A percentile compares a stretch with the other conserved stretches of the same genome.
These are phyloP conservation scores for Vaccinium vitisidaea DNA, from an alignment of 148 eudicot genomes.

Conservation along the genomic window DNA sequence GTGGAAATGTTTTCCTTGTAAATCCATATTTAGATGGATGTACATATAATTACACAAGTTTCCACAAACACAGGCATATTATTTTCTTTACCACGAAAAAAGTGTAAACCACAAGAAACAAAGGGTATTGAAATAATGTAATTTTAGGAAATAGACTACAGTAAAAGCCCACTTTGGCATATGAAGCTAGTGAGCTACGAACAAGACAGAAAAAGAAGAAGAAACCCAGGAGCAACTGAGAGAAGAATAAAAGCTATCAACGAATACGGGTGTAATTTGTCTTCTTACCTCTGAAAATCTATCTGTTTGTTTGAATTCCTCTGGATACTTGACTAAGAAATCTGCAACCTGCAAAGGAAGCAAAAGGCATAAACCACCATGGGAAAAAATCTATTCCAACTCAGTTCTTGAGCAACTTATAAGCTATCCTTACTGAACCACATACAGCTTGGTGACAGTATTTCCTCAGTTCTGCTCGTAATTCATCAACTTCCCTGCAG, in stretches of 20 bases:
- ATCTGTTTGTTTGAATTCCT: constrained; percentile 22
- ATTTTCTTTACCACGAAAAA: neutral
- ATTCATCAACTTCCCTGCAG: constrained; percentile 41
- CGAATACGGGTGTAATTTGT: neutral
- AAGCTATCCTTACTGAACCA: constrained; percentile 24
- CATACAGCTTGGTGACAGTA: constrained; percentile 23
- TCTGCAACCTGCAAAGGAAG: constrained; percentile 20
- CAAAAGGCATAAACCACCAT: constrained; percentile 2
- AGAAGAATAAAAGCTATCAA: neutral
- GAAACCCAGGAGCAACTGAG: neutral
- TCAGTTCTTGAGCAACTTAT: neutral
- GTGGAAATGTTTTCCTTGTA: neutral
- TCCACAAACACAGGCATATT: neutral
- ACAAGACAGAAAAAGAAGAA: neutral
- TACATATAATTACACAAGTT: neutral
- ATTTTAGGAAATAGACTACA: neutral
- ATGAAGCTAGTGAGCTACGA: neutral
- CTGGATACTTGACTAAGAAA: constrained; percentile 15
- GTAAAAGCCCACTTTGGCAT: neutral
- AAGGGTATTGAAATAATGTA: neutral
- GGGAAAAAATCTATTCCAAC: constrained; percentile 5
- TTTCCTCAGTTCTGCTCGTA: constrained; percentile 25
- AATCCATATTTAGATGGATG: neutral
- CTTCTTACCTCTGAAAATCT: constrained; percentile 16
- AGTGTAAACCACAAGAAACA: neutral